Evolutionary conservation across 306 rosid genomes (phyloP).

Genomic region (Gillenia trifoliata): DNA sequence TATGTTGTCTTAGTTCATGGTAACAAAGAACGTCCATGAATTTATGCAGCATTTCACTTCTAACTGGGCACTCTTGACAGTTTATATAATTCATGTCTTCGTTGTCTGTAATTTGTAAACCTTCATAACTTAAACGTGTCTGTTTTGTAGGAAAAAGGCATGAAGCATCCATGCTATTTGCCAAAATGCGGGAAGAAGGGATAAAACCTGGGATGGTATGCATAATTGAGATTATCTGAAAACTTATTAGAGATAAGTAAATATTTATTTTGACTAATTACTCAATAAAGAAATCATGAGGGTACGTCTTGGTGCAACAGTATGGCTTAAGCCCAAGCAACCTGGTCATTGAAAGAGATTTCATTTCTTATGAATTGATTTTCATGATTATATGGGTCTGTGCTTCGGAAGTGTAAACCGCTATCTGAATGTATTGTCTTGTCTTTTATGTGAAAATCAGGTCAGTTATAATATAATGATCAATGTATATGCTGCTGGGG

Average conservation of each 20-base stretch:
- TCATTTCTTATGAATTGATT: background rate
- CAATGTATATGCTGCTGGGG: constrained; percentile 70
- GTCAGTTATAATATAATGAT: constrained; percentile 87
- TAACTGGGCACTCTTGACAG: background rate
- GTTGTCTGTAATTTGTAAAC: background rate
- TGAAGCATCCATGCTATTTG: constrained; percentile 64
- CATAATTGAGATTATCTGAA: background rate
- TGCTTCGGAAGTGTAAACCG: constrained; percentile 2
- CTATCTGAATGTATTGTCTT: constrained; percentile 18
- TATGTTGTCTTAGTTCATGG: background rate
- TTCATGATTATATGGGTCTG: background rate
- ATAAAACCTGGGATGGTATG: constrained; percentile 79
- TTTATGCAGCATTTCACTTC: background rate
- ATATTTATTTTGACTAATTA: background rate
- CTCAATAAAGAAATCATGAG: background rate
- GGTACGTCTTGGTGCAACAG: background rate
- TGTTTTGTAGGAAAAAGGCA: constrained; percentile 57
- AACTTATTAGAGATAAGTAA: background rate
- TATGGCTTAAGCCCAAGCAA: background rate
- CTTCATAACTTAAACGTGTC: background rate
- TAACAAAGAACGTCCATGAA: background rate
- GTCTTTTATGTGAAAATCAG: constrained; percentile 43
- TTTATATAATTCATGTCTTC: background rate
- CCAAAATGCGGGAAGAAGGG: constrained; percentile 72
- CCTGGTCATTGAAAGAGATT: background rate